phyloP scores from a whole-genome alignment of 305 asterid genomes.

The Fraxinus greggii region DNA sequence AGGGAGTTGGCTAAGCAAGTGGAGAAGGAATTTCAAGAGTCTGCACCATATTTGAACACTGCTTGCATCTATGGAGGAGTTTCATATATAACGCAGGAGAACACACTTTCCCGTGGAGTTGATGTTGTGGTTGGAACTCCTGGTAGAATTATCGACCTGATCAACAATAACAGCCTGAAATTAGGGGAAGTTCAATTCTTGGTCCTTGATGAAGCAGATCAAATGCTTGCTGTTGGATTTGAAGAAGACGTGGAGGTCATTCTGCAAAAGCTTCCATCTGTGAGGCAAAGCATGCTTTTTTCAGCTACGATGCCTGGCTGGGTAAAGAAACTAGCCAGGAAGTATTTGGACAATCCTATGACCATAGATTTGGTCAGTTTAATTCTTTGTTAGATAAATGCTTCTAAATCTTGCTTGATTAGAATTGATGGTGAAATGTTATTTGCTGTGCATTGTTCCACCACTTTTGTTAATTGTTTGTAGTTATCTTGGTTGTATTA shows the following conservation, averaged over 20 bases:
- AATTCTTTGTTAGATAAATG: constrained; percentile 8
- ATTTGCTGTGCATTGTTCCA: not conserved
- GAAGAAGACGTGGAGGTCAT: constrained; percentile 91
- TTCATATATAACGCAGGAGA: constrained; percentile 65
- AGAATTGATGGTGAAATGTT: not conserved
- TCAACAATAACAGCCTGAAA: constrained; percentile 59
- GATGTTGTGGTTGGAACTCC: constrained; percentile 97
- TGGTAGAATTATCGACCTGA: constrained; percentile 90
- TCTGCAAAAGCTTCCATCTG: constrained; percentile 64
- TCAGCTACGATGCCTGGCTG: constrained; percentile 99
- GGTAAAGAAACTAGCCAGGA: constrained; percentile 86
- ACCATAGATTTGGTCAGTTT: constrained; percentile 81
- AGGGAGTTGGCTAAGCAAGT: constrained; percentile 96
- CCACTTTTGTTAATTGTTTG: not conserved
- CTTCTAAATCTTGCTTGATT: not conserved
- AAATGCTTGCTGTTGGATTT: constrained; percentile 99
- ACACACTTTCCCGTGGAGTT: constrained; percentile 79
- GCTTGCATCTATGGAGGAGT: constrained; percentile 94
- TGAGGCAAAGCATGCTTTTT: constrained; percentile 97
- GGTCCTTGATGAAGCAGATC: constrained; percentile 98
- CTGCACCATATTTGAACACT: constrained; percentile 76
- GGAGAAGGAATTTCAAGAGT: constrained; percentile 83
- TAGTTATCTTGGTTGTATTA: not conserved
- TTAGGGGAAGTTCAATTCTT: constrained; percentile 80
- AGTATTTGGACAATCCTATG: constrained; percentile 68